Base-by-base conservation (phyloP, 495 filamentous ascomycete genomes). In the Poronia punctata region DNA sequence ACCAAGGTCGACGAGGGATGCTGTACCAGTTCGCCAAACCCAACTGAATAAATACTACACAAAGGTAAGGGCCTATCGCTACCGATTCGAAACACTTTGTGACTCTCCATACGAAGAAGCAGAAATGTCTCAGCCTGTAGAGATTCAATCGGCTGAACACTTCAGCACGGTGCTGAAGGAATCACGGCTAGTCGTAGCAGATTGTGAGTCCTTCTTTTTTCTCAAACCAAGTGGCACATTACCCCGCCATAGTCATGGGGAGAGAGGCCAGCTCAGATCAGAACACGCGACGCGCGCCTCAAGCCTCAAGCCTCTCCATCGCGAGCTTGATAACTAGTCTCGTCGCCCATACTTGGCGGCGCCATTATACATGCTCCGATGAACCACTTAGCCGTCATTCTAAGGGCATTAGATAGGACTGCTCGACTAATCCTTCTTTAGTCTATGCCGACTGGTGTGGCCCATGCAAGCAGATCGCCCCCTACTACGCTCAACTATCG, bases 391-490 rank as follows among this genome's bases (percentile, higher is more conserved):
- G n/a, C n/a, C n/a, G n/a, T n/a, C n/a, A n/a, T n/a, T n/a, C n/a
- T n/a, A n/a, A n/a, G n/a, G n/a, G n/a, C n/a, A n/a, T n/a, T n/a
- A n/a, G n/a, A n/a, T n/a, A n/a, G n/a, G n/a, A n/a, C n/a, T n/a
- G n/a, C n/a, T n/a, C n/a, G n/a, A n/a, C n/a, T n/a, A n/a, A n/a
- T n/a, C n/a, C n/a, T n/a, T n/a, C n/a, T n/a, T n/a, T 52, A 94
- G 88, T 96, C 71, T 86, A 87, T 60, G 85, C 88, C 53, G 77
- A 83, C 52, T 92, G 84, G 84, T 90, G 84, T 60, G 80, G 70
- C 19, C 85, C 89, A 52, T 94, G 85, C 75, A 86, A 88, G 49
- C 67, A 75, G 40, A 86, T 95, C 43, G 82, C 82, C n/a, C 86
- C 88, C 7, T 57, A 85, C 38, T 96, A 86, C 64, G 84, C 90